phyloP scores from a whole-genome alignment of 2,329 filamentous ascomycete genomes.

The Aspergillus terreus region DNA sequence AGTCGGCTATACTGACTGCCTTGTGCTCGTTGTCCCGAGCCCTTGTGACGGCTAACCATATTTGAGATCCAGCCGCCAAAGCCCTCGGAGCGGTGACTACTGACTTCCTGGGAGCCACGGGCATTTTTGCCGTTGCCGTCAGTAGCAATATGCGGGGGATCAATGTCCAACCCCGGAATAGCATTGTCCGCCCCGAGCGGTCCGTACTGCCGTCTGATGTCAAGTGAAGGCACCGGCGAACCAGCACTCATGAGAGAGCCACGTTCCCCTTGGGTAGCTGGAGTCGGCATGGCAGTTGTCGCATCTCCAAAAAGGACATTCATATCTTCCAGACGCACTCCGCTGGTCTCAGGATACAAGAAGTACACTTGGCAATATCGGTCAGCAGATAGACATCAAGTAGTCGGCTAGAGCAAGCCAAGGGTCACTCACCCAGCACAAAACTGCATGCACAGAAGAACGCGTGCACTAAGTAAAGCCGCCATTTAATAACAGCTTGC shows the following conservation, averaged over 20 bases:
- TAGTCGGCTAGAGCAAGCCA: conserved; percentile 1
- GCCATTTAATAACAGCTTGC: conserved; percentile 89
- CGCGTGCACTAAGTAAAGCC: conserved; percentile 89
- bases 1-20: conserved; percentile 43
- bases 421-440: conserved; percentile 72
- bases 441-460: conserved; percentile 97
- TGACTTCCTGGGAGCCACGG: conserved; percentile 29
- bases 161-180: conserved; percentile 78
- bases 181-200: conserved; percentile 59
- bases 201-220: conserved; percentile 53
- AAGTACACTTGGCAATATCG: conserved; percentile 71
- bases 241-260: conserved; percentile 75
- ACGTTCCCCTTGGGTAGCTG: conserved; percentile 70
- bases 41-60: conserved; percentile 55
- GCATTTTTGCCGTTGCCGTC: conserved; percentile 49
- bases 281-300: conserved; percentile 76
- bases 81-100: conserved; percentile 47
- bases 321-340: conserved; percentile 95
- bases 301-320: conserved; percentile 90
- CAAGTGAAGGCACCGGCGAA: conserved; percentile 76
- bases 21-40: conserved; percentile 34
- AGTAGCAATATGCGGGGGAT: conserved; percentile 64
- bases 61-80: conserved; percentile 67
- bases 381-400: conserved; percentile 1
- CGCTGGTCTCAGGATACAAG: conserved; percentile 94